Evolutionary conservation across 768 basidiomycete genomes (phyloP).

Genomic region (Termitomyces titanicus): DNA sequence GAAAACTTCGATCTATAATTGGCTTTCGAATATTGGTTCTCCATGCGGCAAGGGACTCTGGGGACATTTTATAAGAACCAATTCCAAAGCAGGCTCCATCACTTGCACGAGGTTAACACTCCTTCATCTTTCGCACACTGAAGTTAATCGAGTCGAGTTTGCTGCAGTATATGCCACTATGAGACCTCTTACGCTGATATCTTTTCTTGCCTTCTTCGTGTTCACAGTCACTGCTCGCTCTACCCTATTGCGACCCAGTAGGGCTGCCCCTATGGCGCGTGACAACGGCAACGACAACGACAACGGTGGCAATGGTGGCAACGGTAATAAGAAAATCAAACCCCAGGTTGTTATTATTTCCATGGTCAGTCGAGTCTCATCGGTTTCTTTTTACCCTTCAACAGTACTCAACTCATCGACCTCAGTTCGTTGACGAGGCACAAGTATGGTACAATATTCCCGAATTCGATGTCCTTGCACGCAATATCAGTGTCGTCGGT

Average conservation of each 20-base stretch:
- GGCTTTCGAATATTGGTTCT: background rate
- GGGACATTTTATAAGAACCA: too few relatives aligned
- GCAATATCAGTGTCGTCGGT: conserved; percentile 1
- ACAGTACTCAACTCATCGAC: background rate
- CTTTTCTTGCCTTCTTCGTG: background rate
- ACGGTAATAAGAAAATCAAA: background rate
- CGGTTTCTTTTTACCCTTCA: background rate
- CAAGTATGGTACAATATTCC: background rate
- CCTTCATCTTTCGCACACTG: too few relatives aligned
- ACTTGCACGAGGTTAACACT: too few relatives aligned
- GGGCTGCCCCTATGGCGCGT: background rate
- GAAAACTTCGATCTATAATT: background rate
- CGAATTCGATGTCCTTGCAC: conserved; percentile 2
- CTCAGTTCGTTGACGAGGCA: conserved; percentile 3
- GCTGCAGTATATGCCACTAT: background rate
- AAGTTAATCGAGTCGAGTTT: background rate
- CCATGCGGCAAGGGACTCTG: too few relatives aligned
- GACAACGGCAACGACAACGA: background rate
- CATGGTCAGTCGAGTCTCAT: background rate
- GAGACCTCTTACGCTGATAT: background rate
- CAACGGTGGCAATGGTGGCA: too few relatives aligned
- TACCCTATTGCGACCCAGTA: background rate
- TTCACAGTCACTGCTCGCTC: background rate
- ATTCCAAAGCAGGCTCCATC: too few relatives aligned
- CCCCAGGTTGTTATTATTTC: conserved; percentile 7